Evolutionary conservation across 164 flowering plant genomes (phyloP).

Genomic region (Platanus orientalis): DNA sequence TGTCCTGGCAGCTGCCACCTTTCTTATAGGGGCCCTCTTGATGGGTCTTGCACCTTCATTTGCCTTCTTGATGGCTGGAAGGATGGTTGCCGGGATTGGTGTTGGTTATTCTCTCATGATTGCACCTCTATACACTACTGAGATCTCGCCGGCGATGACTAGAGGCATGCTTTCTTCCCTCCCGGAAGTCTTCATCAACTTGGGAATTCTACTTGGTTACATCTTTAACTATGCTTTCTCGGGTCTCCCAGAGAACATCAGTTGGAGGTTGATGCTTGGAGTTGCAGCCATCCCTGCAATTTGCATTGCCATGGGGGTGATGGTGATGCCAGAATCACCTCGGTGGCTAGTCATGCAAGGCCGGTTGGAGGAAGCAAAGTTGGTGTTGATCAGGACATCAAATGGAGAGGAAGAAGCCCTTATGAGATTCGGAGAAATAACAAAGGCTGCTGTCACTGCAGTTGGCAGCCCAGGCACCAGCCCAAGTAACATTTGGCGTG

Average conservation of each 20-base stretch:
- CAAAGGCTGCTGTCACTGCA: conserved; percentile 18
- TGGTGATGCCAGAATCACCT: conserved; percentile 83
- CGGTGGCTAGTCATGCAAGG: conserved; percentile 82
- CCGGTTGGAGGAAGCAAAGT: conserved; percentile 42
- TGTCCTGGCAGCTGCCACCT: conserved; percentile 53
- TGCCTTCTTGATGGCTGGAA: conserved; percentile 51
- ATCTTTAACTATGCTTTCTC: conserved; percentile 49
- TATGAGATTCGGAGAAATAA: conserved; percentile 43
- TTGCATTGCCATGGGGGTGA: conserved; percentile 40
- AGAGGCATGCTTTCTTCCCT: conserved; percentile 76
- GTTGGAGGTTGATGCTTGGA: conserved; percentile 85
- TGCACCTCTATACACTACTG: conserved; percentile 77
- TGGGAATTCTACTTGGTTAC: conserved; percentile 74
- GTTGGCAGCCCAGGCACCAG: conserved; percentile 10
- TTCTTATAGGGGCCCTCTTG: conserved; percentile 63
- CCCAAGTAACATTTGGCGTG: no score
- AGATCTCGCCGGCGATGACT: conserved; percentile 62
- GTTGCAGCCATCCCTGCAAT: conserved; percentile 61
- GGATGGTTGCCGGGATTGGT: conserved; percentile 73
- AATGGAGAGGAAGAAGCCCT: conserved; percentile 50
- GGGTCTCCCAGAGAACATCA: conserved; percentile 31
- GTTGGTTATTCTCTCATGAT: conserved; percentile 86
- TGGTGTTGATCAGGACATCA: conserved; percentile 46
- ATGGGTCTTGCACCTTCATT: conserved; percentile 79
- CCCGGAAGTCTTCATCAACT: conserved; percentile 73